Evolutionary conservation across 768 basidiomycete genomes (phyloP).

Genomic region (Kwoniella botswanensis): DNA sequence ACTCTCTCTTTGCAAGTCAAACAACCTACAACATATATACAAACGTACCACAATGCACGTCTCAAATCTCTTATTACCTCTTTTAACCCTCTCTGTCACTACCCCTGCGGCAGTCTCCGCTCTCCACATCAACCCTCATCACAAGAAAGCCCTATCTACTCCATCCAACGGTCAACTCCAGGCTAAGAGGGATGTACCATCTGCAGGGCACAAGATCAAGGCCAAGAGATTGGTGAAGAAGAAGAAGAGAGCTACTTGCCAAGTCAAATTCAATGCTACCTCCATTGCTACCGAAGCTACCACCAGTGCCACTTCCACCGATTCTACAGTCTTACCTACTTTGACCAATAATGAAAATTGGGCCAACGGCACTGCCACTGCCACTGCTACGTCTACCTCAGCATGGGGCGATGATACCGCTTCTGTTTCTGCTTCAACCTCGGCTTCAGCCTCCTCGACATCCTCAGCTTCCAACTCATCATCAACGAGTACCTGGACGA

Average conservation of each 20-base stretch:
- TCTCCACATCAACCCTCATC: constrained; percentile 14
- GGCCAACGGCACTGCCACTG: constrained; percentile 26
- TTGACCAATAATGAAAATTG: constrained; percentile 23
- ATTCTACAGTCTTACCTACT: background rate
- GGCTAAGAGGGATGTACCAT: constrained; percentile 16
- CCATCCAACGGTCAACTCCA: constrained; percentile 8
- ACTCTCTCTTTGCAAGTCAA: background rate
- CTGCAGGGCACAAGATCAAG: constrained; percentile 23
- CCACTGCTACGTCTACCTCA: constrained; percentile 27
- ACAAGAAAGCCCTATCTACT: constrained; percentile 11
- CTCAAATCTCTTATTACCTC: constrained; percentile 41
- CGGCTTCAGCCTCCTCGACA: constrained; percentile 29
- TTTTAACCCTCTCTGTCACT: constrained; percentile 37
- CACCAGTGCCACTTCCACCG: constrained; percentile 23
- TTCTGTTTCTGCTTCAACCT: constrained; percentile 28
- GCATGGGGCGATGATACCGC: constrained; percentile 16
- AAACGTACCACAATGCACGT: constrained; percentile 36
- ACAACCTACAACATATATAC: background rate
- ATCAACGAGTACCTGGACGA: background rate
- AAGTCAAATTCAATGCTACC: constrained; percentile 31
- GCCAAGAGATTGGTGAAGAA: constrained; percentile 51
- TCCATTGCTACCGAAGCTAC: constrained; percentile 11
- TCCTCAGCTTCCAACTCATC: background rate
- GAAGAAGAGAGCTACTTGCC: constrained; percentile 48
- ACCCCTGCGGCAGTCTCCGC: constrained; percentile 19